Evolutionary conservation across 306 rosid species (phyloP).

Genomic region (Lagenaria siceraria): DNA sequence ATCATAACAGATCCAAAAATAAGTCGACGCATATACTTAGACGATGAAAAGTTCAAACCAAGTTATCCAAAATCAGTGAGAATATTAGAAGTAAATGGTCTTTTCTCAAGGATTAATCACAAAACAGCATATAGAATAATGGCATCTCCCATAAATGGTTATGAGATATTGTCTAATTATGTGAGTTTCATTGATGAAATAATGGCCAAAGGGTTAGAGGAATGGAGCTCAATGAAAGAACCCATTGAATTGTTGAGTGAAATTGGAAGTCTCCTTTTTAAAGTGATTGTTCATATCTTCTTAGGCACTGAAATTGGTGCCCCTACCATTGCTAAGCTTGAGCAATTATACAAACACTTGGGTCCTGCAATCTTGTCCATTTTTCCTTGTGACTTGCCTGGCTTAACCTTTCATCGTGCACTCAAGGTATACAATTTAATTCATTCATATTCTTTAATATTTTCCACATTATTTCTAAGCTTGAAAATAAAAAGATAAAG

Average conservation of each 20-base stretch:
- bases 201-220: neutral
- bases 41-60: neutral
- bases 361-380: neutral
- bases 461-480: no score
- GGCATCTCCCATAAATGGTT: neutral
- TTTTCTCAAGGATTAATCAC: neutral
- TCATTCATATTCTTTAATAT: no score
- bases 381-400: neutral
- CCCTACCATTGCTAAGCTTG: neutral
- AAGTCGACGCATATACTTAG: neutral
- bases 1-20: neutral
- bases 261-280: neutral
- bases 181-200: neutral
- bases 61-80: neutral
- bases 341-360: neutral
- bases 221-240: neutral
- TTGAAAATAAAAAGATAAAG: no score
- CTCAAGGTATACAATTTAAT: neutral
- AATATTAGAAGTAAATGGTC: neutral
- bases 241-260: neutral
- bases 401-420: neutral
- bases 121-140: neutral
- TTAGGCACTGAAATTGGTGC: neutral
- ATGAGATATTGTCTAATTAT: neutral
- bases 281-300: neutral